phyloP scores from a whole-genome alignment of 192 early-diverging fungal genomes.

The Coemansia reversa region DNA sequence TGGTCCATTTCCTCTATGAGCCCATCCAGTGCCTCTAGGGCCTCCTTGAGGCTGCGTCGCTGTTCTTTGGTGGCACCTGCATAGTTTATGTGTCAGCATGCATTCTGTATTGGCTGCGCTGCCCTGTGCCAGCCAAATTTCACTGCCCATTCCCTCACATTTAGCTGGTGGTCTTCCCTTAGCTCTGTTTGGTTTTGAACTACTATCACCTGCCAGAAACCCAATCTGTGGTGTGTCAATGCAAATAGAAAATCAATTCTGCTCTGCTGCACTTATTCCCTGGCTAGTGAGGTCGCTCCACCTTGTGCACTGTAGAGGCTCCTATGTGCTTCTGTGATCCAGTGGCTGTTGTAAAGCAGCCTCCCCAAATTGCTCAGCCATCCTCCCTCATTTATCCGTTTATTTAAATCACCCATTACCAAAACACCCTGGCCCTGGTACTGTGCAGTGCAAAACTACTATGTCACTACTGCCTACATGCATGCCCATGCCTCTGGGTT shows the following conservation, averaged over 20 bases:
- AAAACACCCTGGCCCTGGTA: too few species aligned
- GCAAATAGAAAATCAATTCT: not conserved
- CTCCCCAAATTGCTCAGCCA: not conserved
- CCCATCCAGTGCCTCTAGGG: not conserved
- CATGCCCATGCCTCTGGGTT: too few species aligned
- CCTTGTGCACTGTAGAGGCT: not conserved
- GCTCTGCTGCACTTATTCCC: too few species aligned
- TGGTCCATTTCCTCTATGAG: not conserved
- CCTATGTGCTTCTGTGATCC: too few species aligned
- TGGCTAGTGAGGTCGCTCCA: not conserved
- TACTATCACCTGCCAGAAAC: not conserved
- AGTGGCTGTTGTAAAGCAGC: not conserved
- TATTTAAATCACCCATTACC: not conserved
- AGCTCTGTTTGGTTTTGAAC: not conserved
- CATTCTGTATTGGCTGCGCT: too few species aligned
- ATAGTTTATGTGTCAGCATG: not conserved
- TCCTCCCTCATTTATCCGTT: not conserved
- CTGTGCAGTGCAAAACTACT: too few species aligned
- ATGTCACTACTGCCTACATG: too few species aligned
- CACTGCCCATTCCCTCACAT: not conserved
- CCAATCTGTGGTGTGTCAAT: not conserved
- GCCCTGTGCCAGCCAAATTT: too few species aligned
- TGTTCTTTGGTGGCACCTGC: not conserved
- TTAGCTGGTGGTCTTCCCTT: not conserved
- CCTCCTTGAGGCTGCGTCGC: not conserved